Percentiles rank a stretch among this genome's conserved stretches.
Evolutionary conservation across 2,329 filamentous ascomycete genomes (phyloP).

Genomic region (Hypoxylon sp.): DNA sequence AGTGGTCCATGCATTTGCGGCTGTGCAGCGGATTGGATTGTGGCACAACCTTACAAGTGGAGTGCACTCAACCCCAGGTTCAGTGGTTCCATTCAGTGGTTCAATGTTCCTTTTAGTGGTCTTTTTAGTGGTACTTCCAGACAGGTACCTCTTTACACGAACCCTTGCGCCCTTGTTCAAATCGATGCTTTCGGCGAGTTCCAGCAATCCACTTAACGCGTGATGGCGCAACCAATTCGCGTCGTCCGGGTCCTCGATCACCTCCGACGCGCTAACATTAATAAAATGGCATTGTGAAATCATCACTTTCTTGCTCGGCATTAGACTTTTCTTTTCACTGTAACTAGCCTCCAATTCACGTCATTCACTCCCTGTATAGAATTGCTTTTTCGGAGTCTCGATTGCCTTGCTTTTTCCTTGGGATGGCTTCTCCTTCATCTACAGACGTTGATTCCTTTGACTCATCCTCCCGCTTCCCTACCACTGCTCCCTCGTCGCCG

Average conservation of each 20-base stretch:
- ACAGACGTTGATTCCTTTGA: conserved; percentile 38
- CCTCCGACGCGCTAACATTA: conserved; percentile 49
- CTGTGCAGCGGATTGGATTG: conserved; percentile 14
- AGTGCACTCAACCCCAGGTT: not conserved
- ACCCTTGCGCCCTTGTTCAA: conserved; percentile 22
- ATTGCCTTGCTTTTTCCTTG: conserved; percentile 8
- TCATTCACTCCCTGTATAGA: conserved; percentile 7
- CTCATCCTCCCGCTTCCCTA: conserved; percentile 44
- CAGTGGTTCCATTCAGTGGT: not conserved
- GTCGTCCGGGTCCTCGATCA: conserved; percentile 42
- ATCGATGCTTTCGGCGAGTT: conserved; percentile 33
- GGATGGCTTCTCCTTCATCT: conserved; percentile 44
- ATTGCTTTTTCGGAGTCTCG: conserved; percentile 21
- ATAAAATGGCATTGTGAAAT: conserved; percentile 47
- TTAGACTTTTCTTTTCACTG: conserved; percentile 22
- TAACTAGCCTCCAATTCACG: conserved; percentile 1
- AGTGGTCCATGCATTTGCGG: not conserved
- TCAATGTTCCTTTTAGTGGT: no score
- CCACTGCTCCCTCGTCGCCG: conserved; percentile 49
- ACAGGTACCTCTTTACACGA: conserved; percentile 20
- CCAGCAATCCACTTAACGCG: conserved; percentile 51
- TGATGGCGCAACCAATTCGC: conserved; percentile 54
- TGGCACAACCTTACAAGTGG: conserved; percentile 3
- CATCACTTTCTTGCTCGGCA: conserved; percentile 44
- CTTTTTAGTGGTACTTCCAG: not conserved